phyloP scores from a whole-genome alignment of 1,139 yeast species.

The Candida gigantensis region DNA sequence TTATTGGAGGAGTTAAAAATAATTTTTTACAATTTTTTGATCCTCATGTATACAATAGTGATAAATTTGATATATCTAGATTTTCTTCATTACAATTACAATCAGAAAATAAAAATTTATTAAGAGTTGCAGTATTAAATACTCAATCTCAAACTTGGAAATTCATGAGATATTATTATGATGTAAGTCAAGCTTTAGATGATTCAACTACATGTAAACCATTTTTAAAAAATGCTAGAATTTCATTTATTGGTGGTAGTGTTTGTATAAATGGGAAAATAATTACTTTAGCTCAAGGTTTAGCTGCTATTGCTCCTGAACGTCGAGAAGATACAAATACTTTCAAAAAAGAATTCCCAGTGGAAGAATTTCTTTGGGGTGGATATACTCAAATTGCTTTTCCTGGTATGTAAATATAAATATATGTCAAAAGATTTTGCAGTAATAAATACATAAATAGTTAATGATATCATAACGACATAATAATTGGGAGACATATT shows the following conservation, averaged over 20 bases:
- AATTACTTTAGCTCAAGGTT: slow-evolving; percentile 42
- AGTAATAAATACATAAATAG: not conserved
- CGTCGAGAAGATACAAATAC: slow-evolving; percentile 26
- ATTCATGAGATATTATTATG: slow-evolving; percentile 37
- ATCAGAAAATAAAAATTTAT: slow-evolving; percentile 28
- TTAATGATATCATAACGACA: not conserved
- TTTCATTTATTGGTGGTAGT: slow-evolving; percentile 35
- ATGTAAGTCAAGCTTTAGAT: slow-evolving; percentile 27
- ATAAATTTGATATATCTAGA: slow-evolving; percentile 40
- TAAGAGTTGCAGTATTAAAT: slow-evolving; percentile 40
- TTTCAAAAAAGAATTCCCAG: slow-evolving; percentile 23
- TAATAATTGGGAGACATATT: no score
- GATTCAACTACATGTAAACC: slow-evolving; percentile 25
- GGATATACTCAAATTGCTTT: slow-evolving; percentile 40
- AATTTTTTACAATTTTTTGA: slow-evolving; percentile 39
- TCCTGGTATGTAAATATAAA: slow-evolving; percentile 28
- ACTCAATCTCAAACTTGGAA: slow-evolving; percentile 48
- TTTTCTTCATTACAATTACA: slow-evolving; percentile 32
- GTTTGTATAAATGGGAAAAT: slow-evolving; percentile 38
- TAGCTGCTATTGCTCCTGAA: slow-evolving; percentile 34
- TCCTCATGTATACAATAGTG: slow-evolving; percentile 28
- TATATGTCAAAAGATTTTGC: not conserved
- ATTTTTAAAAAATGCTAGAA: slow-evolving; percentile 30
- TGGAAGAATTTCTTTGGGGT: slow-evolving; percentile 33
- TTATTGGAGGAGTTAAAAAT: slow-evolving; percentile 44